Percentiles rank a stretch among this genome's conserved stretches.
Evolutionary conservation across 768 basidiomycete genomes (phyloP).

Genomic region (Coprinellus micaceus): DNA sequence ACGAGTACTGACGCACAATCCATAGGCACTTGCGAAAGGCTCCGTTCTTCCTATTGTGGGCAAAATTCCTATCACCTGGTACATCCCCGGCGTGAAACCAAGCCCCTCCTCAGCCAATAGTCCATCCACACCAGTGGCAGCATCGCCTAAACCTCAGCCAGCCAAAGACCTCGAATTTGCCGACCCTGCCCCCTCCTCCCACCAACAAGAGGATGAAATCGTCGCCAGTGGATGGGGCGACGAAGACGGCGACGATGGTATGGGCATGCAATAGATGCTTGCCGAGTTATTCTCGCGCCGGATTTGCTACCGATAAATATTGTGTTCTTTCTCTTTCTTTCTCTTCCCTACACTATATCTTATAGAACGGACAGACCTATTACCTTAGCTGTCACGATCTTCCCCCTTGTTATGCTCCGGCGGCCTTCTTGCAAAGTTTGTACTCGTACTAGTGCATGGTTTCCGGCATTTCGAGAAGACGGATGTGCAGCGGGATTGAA

Average conservation of each 20-base stretch:
- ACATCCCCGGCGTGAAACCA: constrained; percentile 37
- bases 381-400: no score
- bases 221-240: constrained; percentile 68
- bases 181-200: constrained; percentile 22
- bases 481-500: neutral
- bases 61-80: constrained; percentile 65
- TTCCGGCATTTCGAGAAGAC: neutral
- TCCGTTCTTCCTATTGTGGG: constrained; percentile 63
- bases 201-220: constrained; percentile 55
- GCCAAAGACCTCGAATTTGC: constrained; percentile 13
- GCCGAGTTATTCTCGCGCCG: no score
- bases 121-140: constrained; percentile 15
- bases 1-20: constrained; percentile 13
- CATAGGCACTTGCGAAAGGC: constrained; percentile 71
- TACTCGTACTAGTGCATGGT: neutral
- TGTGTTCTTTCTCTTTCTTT: no score
- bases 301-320: no score
- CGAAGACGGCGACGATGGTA: constrained; percentile 68
- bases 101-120: constrained; percentile 17
- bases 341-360: no score
- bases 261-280: constrained; percentile 70
- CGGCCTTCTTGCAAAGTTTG: neutral
- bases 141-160: constrained; percentile 11
- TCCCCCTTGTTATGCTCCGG: neutral
- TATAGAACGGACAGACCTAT: no score